Percentiles rank a stretch among this genome's conserved stretches.
These are phyloP conservation scores for Scenedesmus sp. DNA, from an alignment of 163 green algal species.

Conservation along the genomic window DNA sequence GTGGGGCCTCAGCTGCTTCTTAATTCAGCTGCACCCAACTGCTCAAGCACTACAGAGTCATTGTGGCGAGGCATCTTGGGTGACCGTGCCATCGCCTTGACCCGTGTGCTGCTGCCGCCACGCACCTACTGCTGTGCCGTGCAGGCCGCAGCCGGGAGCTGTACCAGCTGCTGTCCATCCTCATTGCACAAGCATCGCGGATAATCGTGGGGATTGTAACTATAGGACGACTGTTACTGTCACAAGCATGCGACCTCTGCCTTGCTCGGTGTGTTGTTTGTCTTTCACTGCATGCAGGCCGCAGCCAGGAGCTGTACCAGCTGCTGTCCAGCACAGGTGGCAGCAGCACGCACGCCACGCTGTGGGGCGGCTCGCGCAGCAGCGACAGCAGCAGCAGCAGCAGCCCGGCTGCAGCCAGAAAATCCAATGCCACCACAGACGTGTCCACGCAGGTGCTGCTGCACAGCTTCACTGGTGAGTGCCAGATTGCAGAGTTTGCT, in stretches of 20 bases:
- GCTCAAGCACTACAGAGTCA: too few species aligned
- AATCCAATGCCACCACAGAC: conserved; percentile 2
- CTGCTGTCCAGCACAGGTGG: conserved; percentile 61
- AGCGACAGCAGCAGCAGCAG: conserved; percentile 12
- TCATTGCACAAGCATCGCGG: too few species aligned
- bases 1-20: too few species aligned
- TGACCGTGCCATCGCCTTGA: too few species aligned
- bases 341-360: conserved; percentile 1
- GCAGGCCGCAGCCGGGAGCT: conserved; percentile 77
- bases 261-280: not conserved
- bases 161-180: conserved; percentile 72
- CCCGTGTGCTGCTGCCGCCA: not conserved
- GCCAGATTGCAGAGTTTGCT: not conserved
- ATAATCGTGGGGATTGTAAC: too few species aligned
- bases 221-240: too few species aligned
- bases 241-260: too few species aligned
- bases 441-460: conserved; percentile 56
- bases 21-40: too few species aligned
- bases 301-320: conserved; percentile 81
- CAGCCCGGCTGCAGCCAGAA: not conserved
- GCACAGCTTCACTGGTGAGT: conserved; percentile 61
- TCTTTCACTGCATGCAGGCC: conserved; percentile 48
- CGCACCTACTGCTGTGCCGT: not conserved
- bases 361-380: not conserved
- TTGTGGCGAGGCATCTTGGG: too few species aligned